A percentile compares a stretch with the other conserved stretches of the same genome.
These are phyloP conservation scores for Diospyros lotus DNA, from an alignment of 148 eudicot species.

Conservation along the genomic window DNA sequence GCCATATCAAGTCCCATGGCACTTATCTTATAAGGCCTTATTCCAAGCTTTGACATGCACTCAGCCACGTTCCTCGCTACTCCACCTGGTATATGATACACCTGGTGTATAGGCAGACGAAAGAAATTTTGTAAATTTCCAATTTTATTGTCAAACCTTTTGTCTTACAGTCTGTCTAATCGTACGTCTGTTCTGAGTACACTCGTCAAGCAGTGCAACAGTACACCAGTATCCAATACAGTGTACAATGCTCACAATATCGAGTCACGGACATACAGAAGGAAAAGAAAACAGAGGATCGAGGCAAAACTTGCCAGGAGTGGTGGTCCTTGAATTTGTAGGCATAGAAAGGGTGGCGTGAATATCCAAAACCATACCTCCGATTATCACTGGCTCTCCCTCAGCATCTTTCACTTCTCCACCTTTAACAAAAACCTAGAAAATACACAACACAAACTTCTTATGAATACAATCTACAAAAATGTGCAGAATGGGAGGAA, in stretches of 20 bases:
- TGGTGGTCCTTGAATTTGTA: constrained; percentile 53
- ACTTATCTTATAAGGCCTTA: constrained; percentile 69
- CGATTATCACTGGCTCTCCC: constrained; percentile 58
- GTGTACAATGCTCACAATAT: too few relatives aligned
- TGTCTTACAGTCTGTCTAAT: neutral
- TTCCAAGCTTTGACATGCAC: constrained; percentile 80
- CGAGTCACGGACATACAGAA: too few relatives aligned
- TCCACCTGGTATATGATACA: constrained; percentile 68
- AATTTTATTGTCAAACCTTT: neutral
- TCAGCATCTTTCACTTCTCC: constrained; percentile 20
- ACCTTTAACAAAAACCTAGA: neutral
- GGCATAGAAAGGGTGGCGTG: constrained; percentile 66
- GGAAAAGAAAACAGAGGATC: neutral
- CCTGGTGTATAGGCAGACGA: constrained; percentile 26
- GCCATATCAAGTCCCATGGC: constrained; percentile 80
- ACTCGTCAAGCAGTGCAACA: neutral
- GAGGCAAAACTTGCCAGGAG: constrained; percentile 78
- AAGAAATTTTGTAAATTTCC: neutral
- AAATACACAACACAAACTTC: neutral
- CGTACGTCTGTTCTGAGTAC: neutral
- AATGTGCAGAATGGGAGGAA: too few relatives aligned
- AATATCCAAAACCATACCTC: constrained; percentile 95
- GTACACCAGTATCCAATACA: too few relatives aligned
- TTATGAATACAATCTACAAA: neutral
- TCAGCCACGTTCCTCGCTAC: constrained; percentile 95